A percentile compares a stretch with the other conserved stretches of the same genome.
These are phyloP conservation scores for Dothidotthia symphoricarpi DNA, from an alignment of 2,329 filamentous ascomycete genomes.

Conservation along the genomic window DNA sequence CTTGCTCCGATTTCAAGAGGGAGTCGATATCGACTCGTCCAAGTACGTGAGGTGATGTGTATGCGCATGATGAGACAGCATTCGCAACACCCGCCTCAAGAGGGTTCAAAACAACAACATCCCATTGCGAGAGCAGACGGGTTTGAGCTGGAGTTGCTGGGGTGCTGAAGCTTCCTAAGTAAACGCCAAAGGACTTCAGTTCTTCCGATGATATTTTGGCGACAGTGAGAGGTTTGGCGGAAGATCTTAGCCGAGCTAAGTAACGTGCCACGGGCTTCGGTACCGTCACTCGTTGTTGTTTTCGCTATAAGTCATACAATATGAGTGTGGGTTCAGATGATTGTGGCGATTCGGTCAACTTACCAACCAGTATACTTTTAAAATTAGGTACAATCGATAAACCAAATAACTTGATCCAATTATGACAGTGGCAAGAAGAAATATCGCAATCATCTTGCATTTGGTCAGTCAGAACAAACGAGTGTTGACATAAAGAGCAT, in stretches of 20 bases:
- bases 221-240: neutral
- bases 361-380: neutral
- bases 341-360: too few relatives aligned
- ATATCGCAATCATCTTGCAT: neutral
- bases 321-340: too few relatives aligned
- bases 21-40: neutral
- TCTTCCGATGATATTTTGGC: neutral
- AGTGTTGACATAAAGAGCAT: too few relatives aligned
- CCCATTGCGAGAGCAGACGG: conserved; percentile 21
- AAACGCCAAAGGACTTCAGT: conserved; percentile 2
- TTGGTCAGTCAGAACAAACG: neutral
- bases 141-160: conserved; percentile 14
- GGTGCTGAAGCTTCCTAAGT: conserved; percentile 21
- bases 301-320: neutral
- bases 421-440: neutral
- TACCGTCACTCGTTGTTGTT: neutral
- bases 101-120: conserved; percentile 23
- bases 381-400: neutral
- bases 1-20: neutral
- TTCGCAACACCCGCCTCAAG: conserved; percentile 14
- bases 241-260: neutral
- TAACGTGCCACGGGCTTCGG: conserved; percentile 1
- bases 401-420: neutral
- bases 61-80: conserved; percentile 22
- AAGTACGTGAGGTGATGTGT: conserved; percentile 12